Evolutionary conservation across 192 early-diverging fungal genomes (phyloP).

Genomic region (Mortierella alpina): DNA sequence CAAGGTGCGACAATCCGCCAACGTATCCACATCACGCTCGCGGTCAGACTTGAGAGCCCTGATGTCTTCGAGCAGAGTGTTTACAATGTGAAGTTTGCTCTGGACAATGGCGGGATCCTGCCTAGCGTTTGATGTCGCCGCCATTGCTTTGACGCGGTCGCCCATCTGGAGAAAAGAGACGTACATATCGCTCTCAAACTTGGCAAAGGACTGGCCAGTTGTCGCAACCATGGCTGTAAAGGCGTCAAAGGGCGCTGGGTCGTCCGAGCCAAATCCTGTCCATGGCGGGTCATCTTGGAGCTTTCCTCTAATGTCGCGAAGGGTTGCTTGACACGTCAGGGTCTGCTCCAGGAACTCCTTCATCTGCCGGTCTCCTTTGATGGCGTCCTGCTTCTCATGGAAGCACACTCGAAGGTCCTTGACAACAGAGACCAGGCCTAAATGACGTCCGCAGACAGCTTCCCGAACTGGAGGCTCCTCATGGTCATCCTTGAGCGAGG

Average conservation of each 20-base stretch:
- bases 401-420: conserved; percentile 34
- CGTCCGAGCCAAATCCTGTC: conserved; percentile 36
- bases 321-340: conserved; percentile 17
- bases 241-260: conserved; percentile 26
- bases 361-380: conserved; percentile 47
- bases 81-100: conserved; percentile 21
- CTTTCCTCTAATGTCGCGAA: conserved; percentile 15
- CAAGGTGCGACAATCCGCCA: conserved; percentile 27
- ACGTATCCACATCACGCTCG: conserved; percentile 27
- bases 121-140: conserved; percentile 12
- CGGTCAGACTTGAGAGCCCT: conserved; percentile 23
- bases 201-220: conserved; percentile 14
- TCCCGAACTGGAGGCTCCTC: conserved; percentile 7
- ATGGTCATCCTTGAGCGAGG: conserved; percentile 1
- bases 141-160: conserved; percentile 24
- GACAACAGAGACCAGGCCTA: conserved; percentile 15
- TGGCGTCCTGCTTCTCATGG: conserved; percentile 31
- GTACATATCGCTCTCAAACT: conserved; percentile 14
- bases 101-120: conserved; percentile 36
- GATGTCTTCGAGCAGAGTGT: conserved; percentile 8
- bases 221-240: conserved; percentile 6
- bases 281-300: conserved; percentile 18
- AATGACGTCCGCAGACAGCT: conserved; percentile 24
- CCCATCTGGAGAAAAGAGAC: conserved; percentile 2
- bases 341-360: conserved; percentile 37